Conservation (phyloP, 805 yeast genomes). For the Suhomyces xylopsoci region DNA sequence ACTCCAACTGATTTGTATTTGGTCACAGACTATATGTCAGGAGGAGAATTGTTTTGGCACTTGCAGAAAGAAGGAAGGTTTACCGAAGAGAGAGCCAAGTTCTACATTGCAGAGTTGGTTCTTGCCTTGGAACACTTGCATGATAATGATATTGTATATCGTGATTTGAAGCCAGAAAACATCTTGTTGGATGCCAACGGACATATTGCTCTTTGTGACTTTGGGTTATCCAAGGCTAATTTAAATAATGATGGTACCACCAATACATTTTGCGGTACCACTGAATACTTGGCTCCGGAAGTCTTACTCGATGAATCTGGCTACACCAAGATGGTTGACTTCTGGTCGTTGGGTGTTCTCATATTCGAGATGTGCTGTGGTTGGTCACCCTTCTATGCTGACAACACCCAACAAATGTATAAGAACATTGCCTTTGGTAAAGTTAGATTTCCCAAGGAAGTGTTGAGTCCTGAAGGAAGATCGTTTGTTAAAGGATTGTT, state of each 20-base stretch:
- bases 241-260: constrained; percentile 83
- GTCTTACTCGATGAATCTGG: constrained; percentile 93
- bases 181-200: constrained; percentile 94
- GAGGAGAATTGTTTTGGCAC: constrained; percentile 97
- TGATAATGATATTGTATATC: constrained; percentile 91
- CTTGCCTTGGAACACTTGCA: constrained; percentile 92
- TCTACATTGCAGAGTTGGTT: constrained; percentile 93
- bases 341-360: constrained; percentile 96
- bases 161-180: constrained; percentile 97
- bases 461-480: constrained; percentile 87
- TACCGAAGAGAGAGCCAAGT: constrained; percentile 89
- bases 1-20: constrained; percentile 89
- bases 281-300: constrained; percentile 97
- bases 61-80: constrained; percentile 95
- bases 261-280: constrained; percentile 97
- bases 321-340: constrained; percentile 97
- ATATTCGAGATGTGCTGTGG: constrained; percentile 99
- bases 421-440: constrained; percentile 98
- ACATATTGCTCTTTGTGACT: constrained; percentile 95
- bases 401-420: constrained; percentile 97
- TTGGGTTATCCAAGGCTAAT: constrained; percentile 94
- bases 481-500: constrained; percentile 92
- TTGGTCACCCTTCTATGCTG: constrained; percentile 98
- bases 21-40: constrained; percentile 97
- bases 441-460: constrained; percentile 95